Percentiles rank a stretch among this genome's conserved stretches.
These are phyloP conservation scores for Trametes cubensis DNA, from an alignment of 768 basidiomycete species.

Conservation along the genomic window DNA sequence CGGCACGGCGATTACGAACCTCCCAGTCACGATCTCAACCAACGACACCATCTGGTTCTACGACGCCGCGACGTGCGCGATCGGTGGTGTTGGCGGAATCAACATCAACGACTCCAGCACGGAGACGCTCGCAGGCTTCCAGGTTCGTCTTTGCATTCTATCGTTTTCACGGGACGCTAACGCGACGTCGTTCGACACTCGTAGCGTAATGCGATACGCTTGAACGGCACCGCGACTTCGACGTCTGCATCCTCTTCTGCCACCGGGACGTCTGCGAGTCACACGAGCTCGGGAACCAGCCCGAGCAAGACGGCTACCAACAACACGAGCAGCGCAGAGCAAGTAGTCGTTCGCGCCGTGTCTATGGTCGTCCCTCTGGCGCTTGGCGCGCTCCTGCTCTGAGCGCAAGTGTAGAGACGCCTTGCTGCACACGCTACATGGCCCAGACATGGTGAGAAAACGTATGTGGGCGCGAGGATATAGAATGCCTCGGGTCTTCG, in stretches of 20 bases:
- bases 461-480: no score
- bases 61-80: constrained; percentile 55
- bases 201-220: constrained; percentile 59
- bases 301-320: constrained; percentile 7
- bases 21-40: constrained; percentile 47
- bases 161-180: background rate
- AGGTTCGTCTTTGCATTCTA: constrained; percentile 19
- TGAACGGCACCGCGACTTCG: constrained; percentile 51
- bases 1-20: constrained; percentile 46
- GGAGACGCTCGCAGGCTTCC: constrained; percentile 45
- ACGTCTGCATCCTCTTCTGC: constrained; percentile 24
- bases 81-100: constrained; percentile 64
- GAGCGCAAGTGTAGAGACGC: background rate
- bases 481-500: no score
- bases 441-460: no score
- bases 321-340: constrained; percentile 17
- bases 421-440: no score
- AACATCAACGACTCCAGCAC: constrained; percentile 51
- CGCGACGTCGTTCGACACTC: no score
- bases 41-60: constrained; percentile 62
- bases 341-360: constrained; percentile 17
- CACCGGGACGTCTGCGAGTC: constrained; percentile 15
- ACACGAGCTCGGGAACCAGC: constrained; percentile 13
- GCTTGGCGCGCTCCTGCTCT: constrained; percentile 25
- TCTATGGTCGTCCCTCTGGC: constrained; percentile 21